These are phyloP conservation scores for Exophiala lecanii-corni DNA, from an alignment of 2,329 filamentous ascomycete species.

Conservation along the genomic window DNA sequence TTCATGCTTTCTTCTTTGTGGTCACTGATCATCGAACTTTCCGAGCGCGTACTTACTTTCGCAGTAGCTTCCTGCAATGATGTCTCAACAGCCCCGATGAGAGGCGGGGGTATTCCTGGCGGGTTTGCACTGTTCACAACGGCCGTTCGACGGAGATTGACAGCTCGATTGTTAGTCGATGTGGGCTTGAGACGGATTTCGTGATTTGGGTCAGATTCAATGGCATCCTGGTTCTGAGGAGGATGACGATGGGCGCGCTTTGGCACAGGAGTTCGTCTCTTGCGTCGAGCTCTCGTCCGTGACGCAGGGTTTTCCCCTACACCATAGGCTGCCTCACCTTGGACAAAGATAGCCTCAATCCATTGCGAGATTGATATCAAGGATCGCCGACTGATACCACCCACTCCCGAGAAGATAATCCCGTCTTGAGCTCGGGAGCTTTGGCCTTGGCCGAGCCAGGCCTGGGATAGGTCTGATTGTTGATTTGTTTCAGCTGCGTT, in stretches of 20 bases:
- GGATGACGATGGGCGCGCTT: slow-evolving; percentile 5
- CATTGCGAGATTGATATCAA: slow-evolving; percentile 71
- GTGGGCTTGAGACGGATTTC: slow-evolving; percentile 8
- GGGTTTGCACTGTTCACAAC: slow-evolving; percentile 25
- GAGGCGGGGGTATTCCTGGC: slow-evolving; percentile 42
- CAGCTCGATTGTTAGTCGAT: slow-evolving; percentile 6
- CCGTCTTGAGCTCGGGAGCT: slow-evolving; percentile 71
- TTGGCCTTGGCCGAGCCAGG: slow-evolving; percentile 71
- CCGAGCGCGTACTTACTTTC: slow-evolving; percentile 6
- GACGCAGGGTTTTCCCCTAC: slow-evolving; percentile 73
- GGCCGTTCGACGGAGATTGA: slow-evolving; percentile 19
- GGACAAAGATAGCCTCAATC: slow-evolving; percentile 82
- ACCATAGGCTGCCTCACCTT: slow-evolving; percentile 80
- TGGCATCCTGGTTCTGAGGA: slow-evolving; percentile 1
- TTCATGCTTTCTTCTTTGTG: slow-evolving; percentile 19
- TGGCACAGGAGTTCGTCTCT: slow-evolving; percentile 22
- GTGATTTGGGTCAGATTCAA: too few species aligned
- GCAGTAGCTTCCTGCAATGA: slow-evolving; percentile 22
- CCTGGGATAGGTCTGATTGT: slow-evolving; percentile 32
- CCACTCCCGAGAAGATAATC: slow-evolving; percentile 77
- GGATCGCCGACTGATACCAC: slow-evolving; percentile 66
- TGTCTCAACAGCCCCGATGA: slow-evolving; percentile 31
- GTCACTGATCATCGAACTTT: neutral
- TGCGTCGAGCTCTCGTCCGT: slow-evolving; percentile 46
- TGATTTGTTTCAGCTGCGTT: too few species aligned